Evolutionary conservation across 148 eudicot genomes (phyloP).

Genomic region (Chenopodium formosanum): DNA sequence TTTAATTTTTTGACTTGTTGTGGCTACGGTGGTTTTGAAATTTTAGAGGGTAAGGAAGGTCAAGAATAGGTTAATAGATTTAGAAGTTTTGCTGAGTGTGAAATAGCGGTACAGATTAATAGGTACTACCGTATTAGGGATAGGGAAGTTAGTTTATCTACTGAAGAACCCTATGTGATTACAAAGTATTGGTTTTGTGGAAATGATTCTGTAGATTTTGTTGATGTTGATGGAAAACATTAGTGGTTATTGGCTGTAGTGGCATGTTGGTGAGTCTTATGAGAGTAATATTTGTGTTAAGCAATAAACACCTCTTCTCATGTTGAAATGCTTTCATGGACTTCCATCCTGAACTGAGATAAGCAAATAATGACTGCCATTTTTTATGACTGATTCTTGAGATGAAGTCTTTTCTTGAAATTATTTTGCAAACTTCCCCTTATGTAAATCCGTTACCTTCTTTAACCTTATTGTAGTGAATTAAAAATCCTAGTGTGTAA

Average conservation of each 20-base stretch:
- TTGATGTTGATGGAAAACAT: not conserved
- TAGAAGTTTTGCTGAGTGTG: not conserved
- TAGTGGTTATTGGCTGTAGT: not conserved
- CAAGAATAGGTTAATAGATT: not conserved
- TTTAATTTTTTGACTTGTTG: not conserved
- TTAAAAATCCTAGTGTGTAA: not conserved
- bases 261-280: not conserved
- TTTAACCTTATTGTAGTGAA: not conserved
- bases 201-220: not conserved
- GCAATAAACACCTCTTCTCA: not conserved
- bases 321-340: not conserved
- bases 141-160: not conserved
- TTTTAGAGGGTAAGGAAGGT: not conserved
- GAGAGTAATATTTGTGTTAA: not conserved
- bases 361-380: not conserved
- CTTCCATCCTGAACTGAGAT: not conserved
- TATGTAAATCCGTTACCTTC: not conserved
- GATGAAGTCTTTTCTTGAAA: not conserved
- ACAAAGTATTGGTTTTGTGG: not conserved
- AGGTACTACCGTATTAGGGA: not conserved
- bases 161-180: not conserved
- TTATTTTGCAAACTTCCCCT: not conserved
- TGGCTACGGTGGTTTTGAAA: not conserved
- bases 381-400: not conserved
- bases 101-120: not conserved